Evolutionary conservation across 805 yeast species (phyloP), one percentile per base, ranked within the genome.

Genomic region (Metschnikowia henanensis): DNA sequence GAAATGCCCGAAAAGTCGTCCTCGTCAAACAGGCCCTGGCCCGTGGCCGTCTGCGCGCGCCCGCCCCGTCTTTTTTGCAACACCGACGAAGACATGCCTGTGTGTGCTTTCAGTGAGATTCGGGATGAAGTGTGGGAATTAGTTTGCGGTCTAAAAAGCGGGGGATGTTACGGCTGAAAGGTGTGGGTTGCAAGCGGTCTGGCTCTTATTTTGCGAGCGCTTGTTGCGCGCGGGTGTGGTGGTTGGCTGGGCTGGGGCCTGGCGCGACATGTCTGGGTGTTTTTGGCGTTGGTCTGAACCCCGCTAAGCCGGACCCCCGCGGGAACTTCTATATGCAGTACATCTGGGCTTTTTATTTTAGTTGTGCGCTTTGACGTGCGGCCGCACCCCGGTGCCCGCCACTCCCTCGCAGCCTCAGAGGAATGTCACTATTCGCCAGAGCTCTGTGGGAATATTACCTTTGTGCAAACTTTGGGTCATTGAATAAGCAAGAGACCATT

Each of bases 51-150:
- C n/a, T n/a, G n/a, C n/a, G 59, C 50, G 21, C 55, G 53, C 20
- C 60, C 50, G 16, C 86, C 87, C 64, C 88, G 82, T 61, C 92
- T 88, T 73, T 91, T 86, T 59, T 84, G 87, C 55, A 85, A 72
- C 23, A 83, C 83, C 8, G 86, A 80, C 31, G 72, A 56, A n/a
- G 46, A 36, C 41, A 36, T 41, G 5, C 7, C n/a, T n/a, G 12
- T 29, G 8, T 29, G 4, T 29, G 17, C 8, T n/a, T 9, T 9
- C 2, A 23, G 26, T 13, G 26, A 23, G 26, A 3, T 23, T 23
- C 12, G 26, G 8, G 26, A n/a, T 23, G 26, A 23, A 23, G 12
- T 9, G 26, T 13, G 4, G 26, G 26, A 23, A 23, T 4, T 3
- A 23, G 8, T 9, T 23, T 23, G 26, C 12, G 12, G 26, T 23